These are phyloP conservation scores for Mycena maculata DNA, from an alignment of 768 basidiomycete genomes.

Conservation along the genomic window DNA sequence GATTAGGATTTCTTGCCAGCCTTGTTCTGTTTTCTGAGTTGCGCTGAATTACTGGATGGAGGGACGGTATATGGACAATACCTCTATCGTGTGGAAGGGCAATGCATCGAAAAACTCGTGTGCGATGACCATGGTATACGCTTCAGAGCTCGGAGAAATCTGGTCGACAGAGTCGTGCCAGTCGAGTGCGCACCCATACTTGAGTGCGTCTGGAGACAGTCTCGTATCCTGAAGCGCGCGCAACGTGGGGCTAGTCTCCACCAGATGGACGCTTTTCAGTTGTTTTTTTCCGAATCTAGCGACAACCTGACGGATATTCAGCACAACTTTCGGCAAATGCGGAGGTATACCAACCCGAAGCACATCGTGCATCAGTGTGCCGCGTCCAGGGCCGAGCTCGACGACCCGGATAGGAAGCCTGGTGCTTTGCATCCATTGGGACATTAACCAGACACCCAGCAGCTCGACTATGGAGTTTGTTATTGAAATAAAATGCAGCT, in stretches of 20 bases:
- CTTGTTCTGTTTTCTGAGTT: slow-evolving; percentile 75
- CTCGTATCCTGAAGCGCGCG: slow-evolving; percentile 69
- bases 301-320: slow-evolving; percentile 55
- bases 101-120: slow-evolving; percentile 99
- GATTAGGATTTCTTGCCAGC: slow-evolving; percentile 90
- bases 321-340: not conserved
- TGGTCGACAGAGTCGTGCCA: slow-evolving; percentile 86
- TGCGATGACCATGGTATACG: slow-evolving; percentile 88
- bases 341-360: slow-evolving; percentile 69
- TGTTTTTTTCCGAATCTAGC: slow-evolving; percentile 55
- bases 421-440: slow-evolving; percentile 74
- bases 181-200: slow-evolving; percentile 53
- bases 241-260: slow-evolving; percentile 84
- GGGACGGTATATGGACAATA: slow-evolving; percentile 44
- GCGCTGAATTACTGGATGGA: not conserved
- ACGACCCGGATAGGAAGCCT: slow-evolving; percentile 70
- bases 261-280: slow-evolving; percentile 72
- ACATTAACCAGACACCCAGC: slow-evolving; percentile 86
- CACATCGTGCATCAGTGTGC: slow-evolving; percentile 92
- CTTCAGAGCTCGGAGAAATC: slow-evolving; percentile 58
- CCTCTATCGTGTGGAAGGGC: slow-evolving; percentile 91
- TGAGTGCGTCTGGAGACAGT: slow-evolving; percentile 49
- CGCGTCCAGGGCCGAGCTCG: slow-evolving; percentile 94
- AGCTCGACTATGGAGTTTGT: slow-evolving; percentile 67
- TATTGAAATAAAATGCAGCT: slow-evolving; percentile 35